Percentiles rank a stretch among this genome's conserved stretches.
Conservation (phyloP, 2,329 filamentous ascomycete genomes). For the Escovopsis sp. region DNA sequence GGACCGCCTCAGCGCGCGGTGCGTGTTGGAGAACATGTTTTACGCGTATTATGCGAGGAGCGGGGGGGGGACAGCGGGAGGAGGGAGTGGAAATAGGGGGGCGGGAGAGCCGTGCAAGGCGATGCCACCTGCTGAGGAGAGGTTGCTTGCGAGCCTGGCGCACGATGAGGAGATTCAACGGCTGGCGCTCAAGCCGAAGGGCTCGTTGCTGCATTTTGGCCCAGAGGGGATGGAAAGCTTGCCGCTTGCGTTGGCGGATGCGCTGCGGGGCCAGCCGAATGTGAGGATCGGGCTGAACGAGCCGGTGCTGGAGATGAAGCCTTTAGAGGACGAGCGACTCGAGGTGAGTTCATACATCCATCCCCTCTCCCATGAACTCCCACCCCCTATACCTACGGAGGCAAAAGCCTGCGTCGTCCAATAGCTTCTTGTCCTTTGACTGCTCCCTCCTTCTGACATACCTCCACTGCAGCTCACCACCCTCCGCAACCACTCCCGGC, state of each 20-base stretch:
- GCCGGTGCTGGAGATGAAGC: conserved; percentile 31
- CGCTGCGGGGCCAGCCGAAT: conserved; percentile 37
- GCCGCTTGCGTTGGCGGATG: conserved; percentile 34
- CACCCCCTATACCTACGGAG: too few species aligned
- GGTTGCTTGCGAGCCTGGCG: conserved; percentile 14
- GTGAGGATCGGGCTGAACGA: conserved; percentile 40
- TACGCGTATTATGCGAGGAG: conserved; percentile 17
- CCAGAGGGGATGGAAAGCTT: conserved; percentile 47
- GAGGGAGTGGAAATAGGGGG: too few species aligned
- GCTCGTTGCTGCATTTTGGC: conserved; percentile 21
- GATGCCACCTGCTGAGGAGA: conserved; percentile 16
- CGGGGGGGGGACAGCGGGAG: too few species aligned
- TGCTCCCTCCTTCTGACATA: neutral
- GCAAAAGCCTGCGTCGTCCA: too few species aligned
- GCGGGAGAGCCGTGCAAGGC: conserved; percentile 18
- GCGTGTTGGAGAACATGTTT: conserved; percentile 26
- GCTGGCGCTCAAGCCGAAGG: conserved; percentile 16
- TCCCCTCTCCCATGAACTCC: too few species aligned
- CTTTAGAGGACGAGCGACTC: conserved; percentile 23
- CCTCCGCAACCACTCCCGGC: neutral
- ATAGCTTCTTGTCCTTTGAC: neutral
- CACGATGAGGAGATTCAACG: conserved; percentile 15
- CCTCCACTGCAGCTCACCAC: conserved; percentile 7
- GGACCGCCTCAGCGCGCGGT: conserved; percentile 59
- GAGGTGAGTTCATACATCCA: conserved; percentile 19